These are phyloP conservation scores for Diutina pseudorugosa DNA, from an alignment of 1,139 yeast species.

Conservation along the genomic window DNA sequence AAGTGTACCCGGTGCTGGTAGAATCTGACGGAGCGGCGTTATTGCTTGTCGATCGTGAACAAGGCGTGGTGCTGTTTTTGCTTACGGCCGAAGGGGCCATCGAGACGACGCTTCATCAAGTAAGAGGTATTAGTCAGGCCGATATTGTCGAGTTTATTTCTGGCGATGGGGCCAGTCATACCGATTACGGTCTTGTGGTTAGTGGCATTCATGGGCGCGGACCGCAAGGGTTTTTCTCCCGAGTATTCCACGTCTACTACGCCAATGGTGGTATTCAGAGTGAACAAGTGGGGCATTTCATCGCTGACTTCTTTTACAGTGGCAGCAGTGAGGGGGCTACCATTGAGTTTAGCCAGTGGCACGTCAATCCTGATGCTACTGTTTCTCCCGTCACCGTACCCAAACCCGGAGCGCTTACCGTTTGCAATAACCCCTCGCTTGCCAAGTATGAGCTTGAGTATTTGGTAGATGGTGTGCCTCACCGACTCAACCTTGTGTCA, in stretches of 20 bases:
- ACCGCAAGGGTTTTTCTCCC: not conserved
- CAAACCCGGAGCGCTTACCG: not conserved
- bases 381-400: not conserved
- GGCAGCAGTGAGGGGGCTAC: not conserved
- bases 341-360: not conserved
- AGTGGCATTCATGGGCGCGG: not conserved
- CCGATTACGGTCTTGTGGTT: not conserved
- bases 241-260: not conserved
- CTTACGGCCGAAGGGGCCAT: not conserved
- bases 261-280: constrained; percentile 2
- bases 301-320: not conserved
- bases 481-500: not conserved
- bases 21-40: not conserved
- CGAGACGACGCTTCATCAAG: not conserved
- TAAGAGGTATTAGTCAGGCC: not conserved
- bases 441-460: not conserved
- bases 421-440: not conserved
- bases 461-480: not conserved
- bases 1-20: not conserved
- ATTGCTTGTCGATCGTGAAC: not conserved
- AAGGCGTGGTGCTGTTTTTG: not conserved
- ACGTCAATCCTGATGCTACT: not conserved
- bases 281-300: not conserved
- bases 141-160: not conserved
- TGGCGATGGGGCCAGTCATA: not conserved